phyloP scores from a whole-genome alignment of 352 stramenopile species.

The Phytophthora citricola region DNA sequence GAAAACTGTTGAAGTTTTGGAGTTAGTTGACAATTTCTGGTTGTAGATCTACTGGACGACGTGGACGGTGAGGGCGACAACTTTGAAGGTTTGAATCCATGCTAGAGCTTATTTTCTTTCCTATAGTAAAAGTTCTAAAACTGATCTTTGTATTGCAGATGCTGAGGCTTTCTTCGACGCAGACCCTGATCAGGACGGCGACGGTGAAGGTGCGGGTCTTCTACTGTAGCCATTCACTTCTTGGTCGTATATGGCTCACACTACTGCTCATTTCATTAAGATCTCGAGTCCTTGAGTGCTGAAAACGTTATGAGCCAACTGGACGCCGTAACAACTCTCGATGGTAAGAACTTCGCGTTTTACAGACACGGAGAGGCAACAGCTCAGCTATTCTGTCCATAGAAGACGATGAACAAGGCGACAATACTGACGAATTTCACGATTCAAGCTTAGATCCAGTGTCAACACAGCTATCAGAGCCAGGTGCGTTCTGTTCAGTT shows the following conservation, averaged over 20 bases:
- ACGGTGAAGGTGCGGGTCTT: constrained; percentile 13
- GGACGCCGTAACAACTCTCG: constrained; percentile 38
- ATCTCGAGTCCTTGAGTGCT: constrained; percentile 19
- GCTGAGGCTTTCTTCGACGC: constrained; percentile 38
- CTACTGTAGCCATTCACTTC: background rate
- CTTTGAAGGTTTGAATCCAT: constrained; percentile 32
- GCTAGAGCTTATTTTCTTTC: background rate
- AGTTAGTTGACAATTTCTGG: background rate
- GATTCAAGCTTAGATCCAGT: constrained; percentile 19
- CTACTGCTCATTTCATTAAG: constrained; percentile 4
- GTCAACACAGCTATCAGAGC: background rate
- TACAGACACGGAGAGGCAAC: background rate
- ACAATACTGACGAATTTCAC: constrained; percentile 28
- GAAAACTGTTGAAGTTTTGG: constrained; percentile 12
- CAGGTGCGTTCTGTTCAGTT: constrained; percentile 5
- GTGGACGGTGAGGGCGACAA: constrained; percentile 27
- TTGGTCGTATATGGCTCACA: background rate
- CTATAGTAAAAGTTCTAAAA: background rate
- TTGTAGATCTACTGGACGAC: constrained; percentile 39
- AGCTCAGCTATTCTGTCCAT: background rate
- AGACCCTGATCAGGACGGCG: constrained; percentile 15
- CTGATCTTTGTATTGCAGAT: constrained; percentile 8
- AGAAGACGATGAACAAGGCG: constrained; percentile 24
- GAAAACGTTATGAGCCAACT: constrained; percentile 50
- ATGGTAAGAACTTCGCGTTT: constrained; percentile 16